Base-by-base conservation (phyloP, 257 asterid species). In the Scutellaria galericulata region DNA sequence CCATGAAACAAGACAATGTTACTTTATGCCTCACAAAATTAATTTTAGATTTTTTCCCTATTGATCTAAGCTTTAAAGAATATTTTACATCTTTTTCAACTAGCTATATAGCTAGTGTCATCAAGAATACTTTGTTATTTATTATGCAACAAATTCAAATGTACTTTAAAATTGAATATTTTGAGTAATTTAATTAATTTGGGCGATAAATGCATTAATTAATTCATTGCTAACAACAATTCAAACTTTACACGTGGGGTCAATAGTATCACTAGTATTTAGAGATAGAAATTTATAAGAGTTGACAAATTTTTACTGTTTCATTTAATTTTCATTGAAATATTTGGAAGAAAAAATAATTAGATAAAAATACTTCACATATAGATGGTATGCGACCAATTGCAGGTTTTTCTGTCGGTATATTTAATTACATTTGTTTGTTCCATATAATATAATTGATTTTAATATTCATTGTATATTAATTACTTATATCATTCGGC, bases 351-450 rank as follows among this genome's bases (percentile, higher is more conserved):
- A 35, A 47, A 44, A 57, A 46, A 15, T 13, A 46, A 15, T 13
- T 44, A 20, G 7, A 22, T 12, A 11, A 35, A 63, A 15, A 54
- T 15, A 56, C 20, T 44, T 10, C 13, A 13, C 7, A 7, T 14
- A 52, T 51, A 51, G 39, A 45, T 63, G 68, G 67, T 20, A 78
- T 71, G 75, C 73, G 81, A 81, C 83, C 76, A 72, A 15, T 68
- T 18, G 18, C 18, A 18, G 18, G 18, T 18, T 18, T 18, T 35
- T 69, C 70, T 53, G 12, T 50, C 59, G 59, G 58, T 7, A 66
- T 9, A 15, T 14, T 8, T 5, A 37, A 46, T 24, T 4, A 73
- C 37, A 31, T 31, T 31, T 31, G 37, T 31, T 31, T 31, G 37
- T 31, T 27, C 3, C 35, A 27, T 27, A 27, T 2, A 1, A 27